phyloP scores from a whole-genome alignment of 2,329 filamentous ascomycete genomes.

The Thielaviopsis ethacetica region DNA sequence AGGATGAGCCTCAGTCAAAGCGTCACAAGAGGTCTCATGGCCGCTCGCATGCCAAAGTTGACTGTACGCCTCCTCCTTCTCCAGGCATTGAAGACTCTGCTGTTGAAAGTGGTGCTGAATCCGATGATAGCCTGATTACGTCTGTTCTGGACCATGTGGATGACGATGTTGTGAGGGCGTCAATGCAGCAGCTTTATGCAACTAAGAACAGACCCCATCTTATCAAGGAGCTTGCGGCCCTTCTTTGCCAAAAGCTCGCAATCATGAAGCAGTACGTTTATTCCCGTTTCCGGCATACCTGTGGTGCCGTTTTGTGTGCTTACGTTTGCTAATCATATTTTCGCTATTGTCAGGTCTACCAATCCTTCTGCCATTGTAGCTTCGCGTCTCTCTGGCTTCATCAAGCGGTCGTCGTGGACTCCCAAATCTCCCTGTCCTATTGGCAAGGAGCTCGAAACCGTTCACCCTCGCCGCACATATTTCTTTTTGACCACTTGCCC shows the following conservation, averaged over 20 bases:
- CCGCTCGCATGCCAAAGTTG: slow-evolving; percentile 27
- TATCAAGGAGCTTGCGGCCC: slow-evolving; percentile 77
- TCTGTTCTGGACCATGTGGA: slow-evolving; percentile 65
- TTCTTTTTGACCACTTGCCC: slow-evolving; percentile 87
- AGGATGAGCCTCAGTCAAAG: slow-evolving; percentile 35
- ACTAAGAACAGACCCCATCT: slow-evolving; percentile 86
- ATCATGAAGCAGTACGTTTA: slow-evolving; percentile 77
- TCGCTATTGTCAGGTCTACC: slow-evolving; percentile 52
- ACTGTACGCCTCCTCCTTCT: slow-evolving; percentile 51
- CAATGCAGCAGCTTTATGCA: slow-evolving; percentile 74
- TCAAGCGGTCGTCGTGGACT: slow-evolving; percentile 74
- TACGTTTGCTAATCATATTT: slow-evolving; percentile 10
- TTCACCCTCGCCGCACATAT: slow-evolving; percentile 88
- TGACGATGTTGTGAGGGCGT: slow-evolving; percentile 86
- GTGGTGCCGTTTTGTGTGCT: neutral
- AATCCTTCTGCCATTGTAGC: slow-evolving; percentile 93
- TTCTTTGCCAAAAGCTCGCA: slow-evolving; percentile 59
- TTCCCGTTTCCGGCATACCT: neutral
- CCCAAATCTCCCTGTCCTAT: slow-evolving; percentile 68
- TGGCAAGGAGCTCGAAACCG: slow-evolving; percentile 80
- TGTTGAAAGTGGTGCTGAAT: slow-evolving; percentile 75
- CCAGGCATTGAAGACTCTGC: slow-evolving; percentile 32
- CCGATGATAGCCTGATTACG: slow-evolving; percentile 70
- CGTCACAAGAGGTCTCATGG: slow-evolving; percentile 35
- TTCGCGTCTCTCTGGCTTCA: slow-evolving; percentile 73